phyloP scores from a whole-genome alignment of 75 land plant species.

The Larix kaempferi region DNA sequence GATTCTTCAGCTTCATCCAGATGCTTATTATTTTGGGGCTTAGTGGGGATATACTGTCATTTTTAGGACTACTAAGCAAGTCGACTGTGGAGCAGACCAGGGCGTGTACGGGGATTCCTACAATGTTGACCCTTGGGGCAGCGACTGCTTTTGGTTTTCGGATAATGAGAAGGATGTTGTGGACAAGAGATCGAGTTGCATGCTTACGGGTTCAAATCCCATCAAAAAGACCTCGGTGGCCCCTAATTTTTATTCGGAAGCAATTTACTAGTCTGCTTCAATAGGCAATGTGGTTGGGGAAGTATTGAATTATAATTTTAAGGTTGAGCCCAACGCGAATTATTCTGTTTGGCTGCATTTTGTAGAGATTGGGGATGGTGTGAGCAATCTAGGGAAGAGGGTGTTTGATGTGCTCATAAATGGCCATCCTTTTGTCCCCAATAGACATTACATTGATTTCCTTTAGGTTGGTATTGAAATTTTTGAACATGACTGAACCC shows the following conservation, averaged over 20 bases:
- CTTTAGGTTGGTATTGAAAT: no score
- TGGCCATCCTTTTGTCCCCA: constrained; percentile 43
- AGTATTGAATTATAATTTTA: constrained; percentile 50
- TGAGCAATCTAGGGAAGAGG: constrained; percentile 51
- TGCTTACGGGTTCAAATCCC: constrained; percentile 20
- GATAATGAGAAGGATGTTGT: constrained; percentile 17
- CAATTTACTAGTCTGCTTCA: constrained; percentile 70
- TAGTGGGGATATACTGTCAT: no score
- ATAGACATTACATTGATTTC: constrained; percentile 62
- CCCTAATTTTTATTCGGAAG: constrained; percentile 81
- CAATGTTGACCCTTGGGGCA: constrained; percentile 62
- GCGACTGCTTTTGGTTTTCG: constrained; percentile 82
- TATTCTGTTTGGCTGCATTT: constrained; percentile 94
- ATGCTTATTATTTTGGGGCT: no score
- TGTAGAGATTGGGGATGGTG: constrained; percentile 69
- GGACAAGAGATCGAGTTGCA: constrained; percentile 22
- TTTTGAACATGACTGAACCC: no score
- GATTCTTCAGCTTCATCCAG: no score
- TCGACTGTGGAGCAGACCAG: no score
- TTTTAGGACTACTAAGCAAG: no score
- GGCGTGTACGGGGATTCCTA: constrained; percentile 55
- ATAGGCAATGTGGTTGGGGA: constrained; percentile 31
- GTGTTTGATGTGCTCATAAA: constrained; percentile 79
- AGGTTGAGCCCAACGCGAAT: constrained; percentile 73
- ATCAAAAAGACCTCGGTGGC: constrained; percentile 39